phyloP scores from a whole-genome alignment of 2,329 filamentous ascomycete genomes.

The Colletotrichum kahawae region DNA sequence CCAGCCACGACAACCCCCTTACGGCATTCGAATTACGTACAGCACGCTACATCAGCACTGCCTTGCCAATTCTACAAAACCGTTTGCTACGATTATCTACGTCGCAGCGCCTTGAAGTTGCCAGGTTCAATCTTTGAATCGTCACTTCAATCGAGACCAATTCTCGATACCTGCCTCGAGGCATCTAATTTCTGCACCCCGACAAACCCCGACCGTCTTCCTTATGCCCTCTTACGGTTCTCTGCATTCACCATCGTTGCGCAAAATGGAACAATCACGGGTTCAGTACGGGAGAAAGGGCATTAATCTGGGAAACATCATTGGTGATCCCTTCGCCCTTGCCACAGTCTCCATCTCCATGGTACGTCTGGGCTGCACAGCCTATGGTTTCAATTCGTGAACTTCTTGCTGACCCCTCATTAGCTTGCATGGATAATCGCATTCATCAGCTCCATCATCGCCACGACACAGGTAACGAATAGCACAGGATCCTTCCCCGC shows the following conservation, averaged over 20 bases:
- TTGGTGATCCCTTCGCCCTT: conserved; percentile 95
- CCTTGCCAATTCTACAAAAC: neutral
- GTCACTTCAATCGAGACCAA: neutral
- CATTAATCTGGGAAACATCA: conserved; percentile 85
- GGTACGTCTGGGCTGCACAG: conserved; percentile 60
- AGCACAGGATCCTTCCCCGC: conserved; percentile 69
- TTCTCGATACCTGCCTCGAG: conserved; percentile 1
- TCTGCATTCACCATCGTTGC: conserved; percentile 73
- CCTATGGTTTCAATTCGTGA: neutral
- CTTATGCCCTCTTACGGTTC: conserved; percentile 80
- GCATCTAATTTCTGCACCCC: conserved; percentile 1
- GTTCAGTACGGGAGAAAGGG: conserved; percentile 58
- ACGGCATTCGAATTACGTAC: conserved; percentile 17
- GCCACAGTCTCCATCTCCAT: conserved; percentile 91
- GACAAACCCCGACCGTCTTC: conserved; percentile 29
- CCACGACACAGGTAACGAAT: conserved; percentile 49
- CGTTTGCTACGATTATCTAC: neutral
- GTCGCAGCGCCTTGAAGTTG: neutral
- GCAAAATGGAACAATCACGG: conserved; percentile 79
- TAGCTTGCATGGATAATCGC: conserved; percentile 96
- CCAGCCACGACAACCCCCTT: conserved; percentile 17
- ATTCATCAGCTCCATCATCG: conserved; percentile 85
- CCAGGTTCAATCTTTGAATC: neutral
- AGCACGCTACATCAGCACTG: neutral
- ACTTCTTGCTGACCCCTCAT: neutral